Evolutionary conservation across 2,329 filamentous ascomycete species (phyloP).

Genomic region (Alternaria conjuncta): DNA sequence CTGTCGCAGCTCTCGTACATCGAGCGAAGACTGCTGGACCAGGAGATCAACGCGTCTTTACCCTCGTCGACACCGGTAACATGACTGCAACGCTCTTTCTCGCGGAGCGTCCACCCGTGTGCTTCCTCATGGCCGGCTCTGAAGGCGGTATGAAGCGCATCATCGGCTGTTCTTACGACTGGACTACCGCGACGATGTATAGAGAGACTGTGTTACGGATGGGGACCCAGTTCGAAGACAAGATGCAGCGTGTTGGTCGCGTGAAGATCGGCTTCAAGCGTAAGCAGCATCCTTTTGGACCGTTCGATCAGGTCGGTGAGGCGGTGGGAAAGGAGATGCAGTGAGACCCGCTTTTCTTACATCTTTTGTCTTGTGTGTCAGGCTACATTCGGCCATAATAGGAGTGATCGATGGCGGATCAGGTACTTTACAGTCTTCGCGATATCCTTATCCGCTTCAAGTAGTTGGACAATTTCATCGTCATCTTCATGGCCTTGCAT

Average conservation of each 20-base stretch:
- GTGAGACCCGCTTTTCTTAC: not conserved
- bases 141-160: conserved; percentile 57
- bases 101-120: conserved; percentile 50
- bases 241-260: conserved; percentile 43
- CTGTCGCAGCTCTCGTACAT: conserved; percentile 27
- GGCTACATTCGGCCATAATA: not conserved
- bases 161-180: conserved; percentile 56
- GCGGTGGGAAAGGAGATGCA: conserved; percentile 22
- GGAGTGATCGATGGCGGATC: fast-evolving
- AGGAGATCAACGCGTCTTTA: conserved; percentile 37
- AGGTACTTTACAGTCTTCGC: fast-evolving
- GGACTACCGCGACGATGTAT: conserved; percentile 50
- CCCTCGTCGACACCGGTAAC: conserved; percentile 46
- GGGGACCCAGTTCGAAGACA: conserved; percentile 47
- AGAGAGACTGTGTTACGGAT: conserved; percentile 55
- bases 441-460: fast-evolving
- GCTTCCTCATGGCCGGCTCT: conserved; percentile 52
- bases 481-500: not conserved
- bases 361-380: not conserved
- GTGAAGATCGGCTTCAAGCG: conserved; percentile 42
- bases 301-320: conserved; percentile 35
- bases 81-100: conserved; percentile 54
- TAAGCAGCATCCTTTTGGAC: conserved; percentile 39
- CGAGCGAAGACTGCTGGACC: conserved; percentile 27
- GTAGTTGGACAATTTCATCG: fast-evolving